phyloP scores from a whole-genome alignment of 176 grass and related monocot genomes.

The Urochloa ruziziensis region DNA sequence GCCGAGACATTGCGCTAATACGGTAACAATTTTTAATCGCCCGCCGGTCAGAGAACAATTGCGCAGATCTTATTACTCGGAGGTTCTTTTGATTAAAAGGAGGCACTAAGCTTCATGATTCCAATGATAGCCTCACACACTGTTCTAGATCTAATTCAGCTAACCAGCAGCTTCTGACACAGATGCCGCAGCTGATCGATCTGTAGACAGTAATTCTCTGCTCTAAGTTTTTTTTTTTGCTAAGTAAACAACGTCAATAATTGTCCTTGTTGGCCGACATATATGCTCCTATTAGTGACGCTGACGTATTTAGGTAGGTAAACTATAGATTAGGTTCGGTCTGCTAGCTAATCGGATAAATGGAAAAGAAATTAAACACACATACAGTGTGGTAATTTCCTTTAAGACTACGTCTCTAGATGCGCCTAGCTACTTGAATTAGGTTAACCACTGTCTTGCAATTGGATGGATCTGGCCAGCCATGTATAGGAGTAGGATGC shows the following conservation, averaged over 20 bases:
- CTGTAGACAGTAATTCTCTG: not conserved
- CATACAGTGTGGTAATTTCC: not conserved
- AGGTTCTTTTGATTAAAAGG: constrained; percentile 15
- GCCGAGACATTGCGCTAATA: constrained; percentile 27
- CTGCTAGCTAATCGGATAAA: not conserved
- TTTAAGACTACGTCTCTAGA: not conserved
- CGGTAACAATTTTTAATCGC: not conserved
- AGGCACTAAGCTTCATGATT: not conserved
- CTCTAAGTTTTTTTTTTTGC: not conserved
- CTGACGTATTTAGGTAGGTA: not conserved
- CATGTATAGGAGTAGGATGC: too few relatives aligned
- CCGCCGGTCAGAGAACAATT: not conserved
- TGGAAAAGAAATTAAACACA: not conserved
- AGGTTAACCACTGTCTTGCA: not conserved
- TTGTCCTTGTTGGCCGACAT: not conserved
- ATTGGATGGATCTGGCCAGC: not conserved
- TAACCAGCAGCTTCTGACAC: not conserved
- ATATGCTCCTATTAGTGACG: not conserved
- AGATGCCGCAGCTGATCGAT: not conserved
- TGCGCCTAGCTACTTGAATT: not conserved
- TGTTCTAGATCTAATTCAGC: constrained; percentile 33
- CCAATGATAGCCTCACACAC: constrained; percentile 19
- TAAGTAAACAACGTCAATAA: constrained; percentile 10
- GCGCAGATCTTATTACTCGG: not conserved
- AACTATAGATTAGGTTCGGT: not conserved